Evolutionary conservation across 192 early-diverging fungal genomes (phyloP).

Genomic region (Coemansia sp.): DNA sequence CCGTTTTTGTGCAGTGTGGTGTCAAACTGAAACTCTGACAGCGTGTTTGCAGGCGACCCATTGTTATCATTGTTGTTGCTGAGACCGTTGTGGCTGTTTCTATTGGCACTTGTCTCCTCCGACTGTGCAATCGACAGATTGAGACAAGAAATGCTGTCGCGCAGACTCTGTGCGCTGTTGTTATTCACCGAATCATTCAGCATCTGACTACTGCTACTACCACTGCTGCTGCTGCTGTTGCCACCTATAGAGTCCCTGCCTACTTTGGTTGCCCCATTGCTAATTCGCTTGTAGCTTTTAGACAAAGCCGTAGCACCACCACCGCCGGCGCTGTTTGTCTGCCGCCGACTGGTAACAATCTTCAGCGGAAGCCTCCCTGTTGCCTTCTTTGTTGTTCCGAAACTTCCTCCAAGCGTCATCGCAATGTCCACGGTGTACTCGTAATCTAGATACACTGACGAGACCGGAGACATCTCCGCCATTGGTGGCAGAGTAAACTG

Average conservation of each 20-base stretch:
- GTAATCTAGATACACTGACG: conserved; percentile 52
- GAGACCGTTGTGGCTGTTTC: background rate
- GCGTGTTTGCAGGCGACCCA: conserved; percentile 46
- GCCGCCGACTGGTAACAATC: conserved; percentile 40
- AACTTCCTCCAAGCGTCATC: conserved; percentile 49
- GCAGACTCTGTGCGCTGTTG: conserved; percentile 26
- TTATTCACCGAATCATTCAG: conserved; percentile 14
- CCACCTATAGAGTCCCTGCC: conserved; percentile 16
- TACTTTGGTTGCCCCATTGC: background rate
- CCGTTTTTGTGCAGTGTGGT: background rate
- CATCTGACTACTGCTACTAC: conserved; percentile 14
- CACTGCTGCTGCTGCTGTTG: conserved; percentile 8
- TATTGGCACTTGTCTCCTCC: conserved; percentile 17
- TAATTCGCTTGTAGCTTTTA: background rate
- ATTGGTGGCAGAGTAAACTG: conserved; percentile 45
- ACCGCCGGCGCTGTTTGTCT: conserved; percentile 14
- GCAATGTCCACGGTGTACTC: conserved; percentile 50
- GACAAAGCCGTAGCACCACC: background rate
- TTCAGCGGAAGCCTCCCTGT: conserved; percentile 42
- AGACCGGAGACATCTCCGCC: conserved; percentile 49
- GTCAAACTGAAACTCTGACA: conserved; percentile 48
- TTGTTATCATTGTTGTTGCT: conserved; percentile 7
- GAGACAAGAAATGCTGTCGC: conserved; percentile 44
- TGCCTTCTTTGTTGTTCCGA: conserved; percentile 40
- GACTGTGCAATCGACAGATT: conserved; percentile 45